Base-by-base conservation (phyloP, 805 yeast species). In the Cyberlindnera samutprakarnensis region DNA sequence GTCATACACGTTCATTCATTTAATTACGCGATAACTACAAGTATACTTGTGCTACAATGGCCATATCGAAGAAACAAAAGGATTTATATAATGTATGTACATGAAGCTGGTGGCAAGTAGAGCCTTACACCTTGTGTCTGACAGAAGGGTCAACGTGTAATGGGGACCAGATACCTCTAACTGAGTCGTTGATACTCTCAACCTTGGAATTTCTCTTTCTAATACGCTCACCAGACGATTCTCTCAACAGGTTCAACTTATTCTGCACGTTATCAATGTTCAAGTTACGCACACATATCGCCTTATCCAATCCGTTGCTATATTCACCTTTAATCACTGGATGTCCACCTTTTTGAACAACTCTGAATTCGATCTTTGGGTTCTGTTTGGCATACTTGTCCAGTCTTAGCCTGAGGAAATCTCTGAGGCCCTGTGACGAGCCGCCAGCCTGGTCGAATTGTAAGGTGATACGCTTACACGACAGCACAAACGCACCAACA, bases 111-210 rank as follows among this genome's bases (percentile, higher is more conserved):
- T n/a, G n/a, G n/a, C n/a, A n/a, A n/a, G n/a, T n/a, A n/a, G 11
- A 14, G 6, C 14, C 7, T 15, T 26, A 43, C 5, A 44, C 42
- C 25, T 61, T 66, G 54, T 62, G 64, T 51, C 79, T 66, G 38
- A 53, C 62, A 23, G 57, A 54, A 41, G 72, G 67, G 35, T 68
- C 73, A 31, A 72, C 79, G 53, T 88, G 96, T 65, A 90, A 68
- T 37, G 98, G 98, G 28, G 96, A 87, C 98, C 98, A 92, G 30
- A 92, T 70, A 51, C 98, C 98, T 68, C 98, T 81, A 13, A 90
- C 87, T 35, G 94, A 77, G 33, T 70, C 72, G 54, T 90, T 92
- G 40, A 70, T 59, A 25, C 94, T 79, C 57, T 76, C 72, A 22
- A 92, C 97, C 36, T 85, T 80, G 52, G 83, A 77, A 56, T 81